Evolutionary conservation across 495 filamentous ascomycete species (phyloP), one percentile per base, ranked within the genome.

Genomic region (Gamarada debralockiae): DNA sequence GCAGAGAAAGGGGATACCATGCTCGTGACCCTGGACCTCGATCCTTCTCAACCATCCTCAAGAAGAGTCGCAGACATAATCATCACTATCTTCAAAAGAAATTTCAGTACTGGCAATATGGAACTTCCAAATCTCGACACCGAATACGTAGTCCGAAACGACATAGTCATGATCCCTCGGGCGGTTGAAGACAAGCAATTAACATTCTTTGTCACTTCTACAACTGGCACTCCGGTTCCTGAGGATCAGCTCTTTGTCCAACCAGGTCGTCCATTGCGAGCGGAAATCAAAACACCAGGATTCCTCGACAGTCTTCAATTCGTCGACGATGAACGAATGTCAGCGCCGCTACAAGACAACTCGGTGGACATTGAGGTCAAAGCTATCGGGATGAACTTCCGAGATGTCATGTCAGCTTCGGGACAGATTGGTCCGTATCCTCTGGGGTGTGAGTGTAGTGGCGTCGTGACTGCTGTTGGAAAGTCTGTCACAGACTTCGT

Each of bases 381-480:
- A n/a, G 74, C 74, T 20, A 60, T 67, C 27, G 73, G 73, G n/a
- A 34, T 75, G 18, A 73, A 48, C 65, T 67, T 54, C 59, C 64
- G 70, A 31, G 76, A 84, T 50, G 61, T 76, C 14, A 66, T 80
- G 34, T 73, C 75, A 2, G 74, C 77, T 1, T 70, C 81, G 64
- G 80, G 81, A 0, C 67, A 70, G 43, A 40, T 76, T 3, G 65
- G 72, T 33, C 56, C 58, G 15, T 50, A 61, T 15, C 64, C 67
- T 41, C 62, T 79, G 8, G 77, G 78, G 4, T 61, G 72, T 37
- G 80, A 81, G 53, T 76, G 74, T 42, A 71, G 73, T 17, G 82
- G 81, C 38, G 47, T 79, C 8, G 66, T 85, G 8, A 72, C 65
- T 3, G 63, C 68, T 0, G 61, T 82, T 4, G 81, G 81, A 7